Conservation (phyloP, 805 yeast genomes). For the Lachancea sp. region DNA sequence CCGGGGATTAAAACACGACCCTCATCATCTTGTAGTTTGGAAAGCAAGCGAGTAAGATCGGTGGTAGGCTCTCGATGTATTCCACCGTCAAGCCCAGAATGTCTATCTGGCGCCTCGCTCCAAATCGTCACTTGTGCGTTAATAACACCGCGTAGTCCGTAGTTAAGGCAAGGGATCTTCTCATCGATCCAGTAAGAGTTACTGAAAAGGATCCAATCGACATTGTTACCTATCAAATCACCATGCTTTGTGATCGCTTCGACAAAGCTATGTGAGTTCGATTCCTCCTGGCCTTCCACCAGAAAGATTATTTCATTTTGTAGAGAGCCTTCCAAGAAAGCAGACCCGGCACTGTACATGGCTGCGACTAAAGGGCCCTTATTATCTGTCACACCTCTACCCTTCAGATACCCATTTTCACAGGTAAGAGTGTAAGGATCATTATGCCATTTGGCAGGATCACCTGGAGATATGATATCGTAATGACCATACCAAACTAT, state of each 20-base stretch:
- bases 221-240: slow-evolving; percentile 50
- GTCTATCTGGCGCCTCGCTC: slow-evolving; percentile 79
- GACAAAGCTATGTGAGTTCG: slow-evolving; percentile 83
- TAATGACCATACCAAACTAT: slow-evolving; percentile 93
- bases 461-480: slow-evolving; percentile 81
- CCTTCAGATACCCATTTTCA: slow-evolving; percentile 77
- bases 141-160: slow-evolving; percentile 88
- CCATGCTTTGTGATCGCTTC: slow-evolving; percentile 50
- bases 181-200: slow-evolving; percentile 95
- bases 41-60: slow-evolving; percentile 69
- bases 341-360: slow-evolving; percentile 75
- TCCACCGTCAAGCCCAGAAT: slow-evolving; percentile 97
- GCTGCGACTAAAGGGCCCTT: slow-evolving; percentile 91
- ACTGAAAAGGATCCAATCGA: slow-evolving; percentile 86
- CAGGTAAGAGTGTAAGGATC: slow-evolving; percentile 75
- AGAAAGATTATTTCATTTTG: slow-evolving; percentile 72
- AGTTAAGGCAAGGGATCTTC: slow-evolving; percentile 81
- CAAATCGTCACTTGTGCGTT: slow-evolving; percentile 66
- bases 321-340: slow-evolving; percentile 45
- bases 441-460: slow-evolving; percentile 59
- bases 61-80: slow-evolving; percentile 80
- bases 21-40: slow-evolving; percentile 52
- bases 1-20: slow-evolving; percentile 58
- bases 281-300: slow-evolving; percentile 93
- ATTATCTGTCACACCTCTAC: slow-evolving; percentile 90